A percentile compares a stretch with the other conserved stretches of the same genome.
Conservation (phyloP, 345 rosid genomes). For the Capsella bursapastoris region DNA sequence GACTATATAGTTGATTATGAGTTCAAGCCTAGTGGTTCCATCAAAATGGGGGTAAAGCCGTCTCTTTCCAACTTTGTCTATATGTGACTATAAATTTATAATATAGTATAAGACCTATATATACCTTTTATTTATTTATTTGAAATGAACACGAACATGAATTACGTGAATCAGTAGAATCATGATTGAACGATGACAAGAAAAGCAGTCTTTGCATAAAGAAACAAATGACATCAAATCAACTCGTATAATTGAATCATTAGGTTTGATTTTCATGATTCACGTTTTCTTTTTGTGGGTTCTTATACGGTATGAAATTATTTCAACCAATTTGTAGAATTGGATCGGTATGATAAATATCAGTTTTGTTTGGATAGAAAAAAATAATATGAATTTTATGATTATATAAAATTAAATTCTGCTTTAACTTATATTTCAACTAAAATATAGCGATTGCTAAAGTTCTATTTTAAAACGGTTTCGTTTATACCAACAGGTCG, state of each 20-base stretch:
- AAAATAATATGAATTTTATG: too few species aligned
- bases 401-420: neutral
- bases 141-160: neutral
- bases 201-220: neutral
- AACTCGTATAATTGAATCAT: neutral
- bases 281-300: neutral
- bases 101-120: neutral
- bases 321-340: neutral
- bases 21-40: slow-evolving; percentile 62
- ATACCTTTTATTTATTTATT: neutral
- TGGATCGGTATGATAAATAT: neutral
- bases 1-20: slow-evolving; percentile 57
- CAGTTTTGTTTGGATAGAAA: neutral
- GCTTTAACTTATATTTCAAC: neutral
- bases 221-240: neutral
- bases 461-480: neutral
- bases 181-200: neutral
- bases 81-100: neutral
- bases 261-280: neutral
- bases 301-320: neutral
- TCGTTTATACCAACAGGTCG: slow-evolving; percentile 39
- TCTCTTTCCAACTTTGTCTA: neutral
- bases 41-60: slow-evolving; percentile 49
- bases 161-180: neutral
- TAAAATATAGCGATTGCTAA: neutral